These are phyloP conservation scores for Emericellopsis atlantica DNA, from an alignment of 2,329 filamentous ascomycete species.

Conservation along the genomic window DNA sequence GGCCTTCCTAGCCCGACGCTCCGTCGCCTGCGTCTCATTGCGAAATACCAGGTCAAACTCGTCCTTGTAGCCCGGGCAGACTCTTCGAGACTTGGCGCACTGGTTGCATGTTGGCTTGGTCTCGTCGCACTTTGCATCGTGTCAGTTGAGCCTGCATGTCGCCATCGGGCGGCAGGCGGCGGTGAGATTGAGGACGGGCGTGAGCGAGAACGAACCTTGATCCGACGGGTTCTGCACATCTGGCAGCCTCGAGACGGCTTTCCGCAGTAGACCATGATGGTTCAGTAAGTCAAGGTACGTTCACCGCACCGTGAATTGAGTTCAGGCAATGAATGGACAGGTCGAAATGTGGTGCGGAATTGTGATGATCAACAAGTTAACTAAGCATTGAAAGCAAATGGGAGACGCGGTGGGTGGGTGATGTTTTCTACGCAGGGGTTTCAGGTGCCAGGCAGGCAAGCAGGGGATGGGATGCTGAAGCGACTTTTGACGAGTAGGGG, in stretches of 20 bases:
- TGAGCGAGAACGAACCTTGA: constrained; percentile 40
- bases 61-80: constrained; percentile 57
- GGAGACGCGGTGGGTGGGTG: too few species aligned
- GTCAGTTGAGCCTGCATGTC: background rate
- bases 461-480: background rate
- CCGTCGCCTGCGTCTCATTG: constrained; percentile 58
- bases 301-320: too few species aligned
- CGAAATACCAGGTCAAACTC: constrained; percentile 63
- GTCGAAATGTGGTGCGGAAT: background rate
- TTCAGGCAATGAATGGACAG: background rate
- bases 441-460: background rate
- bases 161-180: too few species aligned
- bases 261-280: constrained; percentile 50
- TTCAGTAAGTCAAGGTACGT: background rate
- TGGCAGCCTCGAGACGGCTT: constrained; percentile 59
- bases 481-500: too few species aligned
- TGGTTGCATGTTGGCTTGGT: constrained; percentile 53
- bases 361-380: background rate
- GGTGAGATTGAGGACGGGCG: background rate
- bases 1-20: constrained; percentile 45
- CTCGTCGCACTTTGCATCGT: constrained; percentile 47
- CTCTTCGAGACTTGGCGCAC: constrained; percentile 48
- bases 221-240: constrained; percentile 60
- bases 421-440: background rate
- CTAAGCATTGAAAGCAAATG: too few species aligned